Evolutionary conservation across 768 basidiomycete species (phyloP).

Genomic region (Podaxis sp.): DNA sequence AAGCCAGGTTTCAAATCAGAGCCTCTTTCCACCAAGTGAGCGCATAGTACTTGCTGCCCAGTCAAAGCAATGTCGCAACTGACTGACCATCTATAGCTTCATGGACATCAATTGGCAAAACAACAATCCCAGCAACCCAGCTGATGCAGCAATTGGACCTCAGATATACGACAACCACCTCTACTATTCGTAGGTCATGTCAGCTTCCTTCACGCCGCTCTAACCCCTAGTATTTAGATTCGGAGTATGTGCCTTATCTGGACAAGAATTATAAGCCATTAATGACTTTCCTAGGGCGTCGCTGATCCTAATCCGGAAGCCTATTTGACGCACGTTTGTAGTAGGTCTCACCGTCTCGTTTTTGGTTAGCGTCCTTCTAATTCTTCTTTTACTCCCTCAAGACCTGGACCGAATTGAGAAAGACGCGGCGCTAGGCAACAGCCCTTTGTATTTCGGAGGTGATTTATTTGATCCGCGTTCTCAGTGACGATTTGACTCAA

Average conservation of each 20-base stretch:
- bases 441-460: conserved; percentile 40
- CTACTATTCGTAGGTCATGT: conserved; percentile 57
- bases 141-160: conserved; percentile 62
- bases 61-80: not conserved
- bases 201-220: not conserved
- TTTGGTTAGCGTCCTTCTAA: not conserved
- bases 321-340: conserved; percentile 67
- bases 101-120: conserved; percentile 82
- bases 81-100: conserved; percentile 39
- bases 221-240: conserved; percentile 33
- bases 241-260: conserved; percentile 37
- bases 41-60: not conserved
- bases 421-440: conserved; percentile 31
- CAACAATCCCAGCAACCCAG: conserved; percentile 67
- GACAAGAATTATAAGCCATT: conserved; percentile 1
- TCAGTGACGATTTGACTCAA: not conserved
- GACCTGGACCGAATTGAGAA: conserved; percentile 54
- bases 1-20: not conserved
- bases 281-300: conserved; percentile 48
- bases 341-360: conserved; percentile 31
- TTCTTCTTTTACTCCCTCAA: conserved; percentile 19
- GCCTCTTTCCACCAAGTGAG: conserved; percentile 34
- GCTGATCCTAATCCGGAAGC: conserved; percentile 60
- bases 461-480: not conserved
- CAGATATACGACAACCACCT: conserved; percentile 77